Evolutionary conservation across 2,329 filamentous ascomycete genomes (phyloP).

Genomic region (Beauveria sp.): DNA sequence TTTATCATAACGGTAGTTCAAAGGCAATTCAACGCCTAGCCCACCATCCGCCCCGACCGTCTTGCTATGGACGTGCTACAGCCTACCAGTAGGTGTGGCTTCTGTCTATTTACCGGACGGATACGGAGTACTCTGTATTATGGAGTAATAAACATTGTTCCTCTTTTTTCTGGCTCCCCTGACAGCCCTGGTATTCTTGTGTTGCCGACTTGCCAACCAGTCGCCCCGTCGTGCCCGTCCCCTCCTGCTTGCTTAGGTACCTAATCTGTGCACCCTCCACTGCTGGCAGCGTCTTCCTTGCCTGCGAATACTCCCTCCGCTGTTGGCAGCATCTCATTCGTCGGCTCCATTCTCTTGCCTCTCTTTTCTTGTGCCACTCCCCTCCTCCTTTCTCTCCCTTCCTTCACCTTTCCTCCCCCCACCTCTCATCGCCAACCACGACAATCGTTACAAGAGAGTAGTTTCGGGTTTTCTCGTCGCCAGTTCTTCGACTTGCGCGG

Average conservation of each 20-base stretch:
- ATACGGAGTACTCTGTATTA: no score
- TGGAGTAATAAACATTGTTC: no score
- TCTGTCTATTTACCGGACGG: no score
- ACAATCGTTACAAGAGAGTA: conserved; percentile 3
- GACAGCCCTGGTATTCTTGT: no score
- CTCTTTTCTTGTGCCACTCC: background rate
- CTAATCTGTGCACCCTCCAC: background rate
- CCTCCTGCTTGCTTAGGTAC: background rate
- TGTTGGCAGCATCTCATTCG: background rate
- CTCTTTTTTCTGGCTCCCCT: no score
- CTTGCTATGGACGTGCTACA: background rate
- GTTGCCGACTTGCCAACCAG: background rate
- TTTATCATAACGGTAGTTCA: no score
- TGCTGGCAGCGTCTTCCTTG: background rate
- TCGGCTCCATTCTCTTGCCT: conserved; percentile 7
- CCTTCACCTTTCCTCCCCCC: background rate
- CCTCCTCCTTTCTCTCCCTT: background rate
- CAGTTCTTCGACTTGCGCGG: background rate
- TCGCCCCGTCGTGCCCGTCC: background rate
- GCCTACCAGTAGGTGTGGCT: no score
- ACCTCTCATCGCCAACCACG: conserved; percentile 6
- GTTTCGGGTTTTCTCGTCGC: background rate
- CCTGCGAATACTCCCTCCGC: no score
- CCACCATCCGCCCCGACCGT: background rate
- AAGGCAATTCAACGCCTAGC: background rate